phyloP scores from a whole-genome alignment of 2,329 filamentous ascomycete genomes.

The Fusarium sp. region DNA sequence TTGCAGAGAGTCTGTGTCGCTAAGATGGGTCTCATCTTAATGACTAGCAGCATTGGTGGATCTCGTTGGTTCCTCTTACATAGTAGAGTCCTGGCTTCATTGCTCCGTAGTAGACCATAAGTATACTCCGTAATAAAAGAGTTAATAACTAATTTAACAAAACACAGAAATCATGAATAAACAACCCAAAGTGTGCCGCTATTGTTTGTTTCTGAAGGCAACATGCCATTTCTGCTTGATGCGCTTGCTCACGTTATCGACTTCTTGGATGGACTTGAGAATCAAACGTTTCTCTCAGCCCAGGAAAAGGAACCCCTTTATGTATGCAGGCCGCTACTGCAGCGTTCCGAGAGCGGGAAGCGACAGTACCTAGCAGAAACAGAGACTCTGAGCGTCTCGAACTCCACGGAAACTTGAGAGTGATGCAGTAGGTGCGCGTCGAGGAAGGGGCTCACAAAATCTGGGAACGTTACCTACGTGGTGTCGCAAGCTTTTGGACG shows the following conservation, averaged over 20 bases:
- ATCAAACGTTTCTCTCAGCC: background rate
- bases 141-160: background rate
- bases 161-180: background rate
- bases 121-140: background rate
- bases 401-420: background rate
- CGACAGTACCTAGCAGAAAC: conserved; percentile 26
- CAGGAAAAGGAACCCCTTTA: conserved; percentile 25
- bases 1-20: conserved; percentile 20
- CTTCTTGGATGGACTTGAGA: background rate
- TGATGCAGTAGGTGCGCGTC: background rate
- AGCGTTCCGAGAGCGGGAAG: conserved; percentile 33
- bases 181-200: conserved; percentile 1
- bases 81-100: conserved; percentile 13
- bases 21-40: conserved; percentile 43
- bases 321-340: conserved; percentile 34
- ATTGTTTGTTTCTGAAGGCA: background rate
- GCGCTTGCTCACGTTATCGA: background rate
- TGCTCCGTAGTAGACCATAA: background rate
- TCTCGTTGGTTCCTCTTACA: conserved; percentile 3
- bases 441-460: conserved; percentile 16
- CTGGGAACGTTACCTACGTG: background rate
- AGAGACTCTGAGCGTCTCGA: conserved; percentile 24
- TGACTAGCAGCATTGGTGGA: conserved; percentile 34
- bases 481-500: conserved; percentile 12
- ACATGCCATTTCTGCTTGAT: background rate